Base-by-base conservation (phyloP, 2,329 filamentous ascomycete genomes). In the Aspergillus aculeatus region DNA sequence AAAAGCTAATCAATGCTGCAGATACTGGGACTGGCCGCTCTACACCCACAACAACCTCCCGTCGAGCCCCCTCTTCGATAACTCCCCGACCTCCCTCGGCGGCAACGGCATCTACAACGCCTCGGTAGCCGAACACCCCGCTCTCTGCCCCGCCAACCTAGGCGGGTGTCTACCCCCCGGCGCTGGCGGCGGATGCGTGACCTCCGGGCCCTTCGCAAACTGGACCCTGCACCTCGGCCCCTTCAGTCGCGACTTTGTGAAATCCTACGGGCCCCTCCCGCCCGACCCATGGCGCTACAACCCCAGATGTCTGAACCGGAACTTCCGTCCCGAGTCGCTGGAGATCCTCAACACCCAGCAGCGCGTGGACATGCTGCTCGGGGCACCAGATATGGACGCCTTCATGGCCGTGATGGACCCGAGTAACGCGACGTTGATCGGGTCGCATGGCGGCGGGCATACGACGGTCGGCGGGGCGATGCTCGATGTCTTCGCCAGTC, bases 21-120 rank as follows among this genome's bases (percentile, higher is more conserved):
- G 63, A 41, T 65, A 66, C 59, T 66, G 64, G 64, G 56, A 66
- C 61, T 66, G 64, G 64, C 12, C 57, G 3, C 29, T 49, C 10
- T 32, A 12, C 4, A 51, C 48, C 14, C 5, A 14, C 19, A 47
- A 58, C 19, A 47, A 58, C 49, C 44, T 61, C n/a, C 32, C 31
- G 4, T n/a, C 14, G 2, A 56, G 38, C 47, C 55, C 62, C 5
- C 16, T 57, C 23, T 54, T 65, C 7, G 53, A 60, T 38, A 51
- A 32, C 32, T 59, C 21, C 32, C 11, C 55, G 9, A 53, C 55
- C 23, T 58, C 61, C 14, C 51, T 64, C 44, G 64, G 60, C 41
- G 61, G 60, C 35, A 61, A 64, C 35, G 48, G 60, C 1, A 16
- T 21, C 7, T 31, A 31, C 16, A 49, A 54, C n/a, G 49, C 54